A percentile compares a stretch with the other conserved stretches of the same genome.
Evolutionary conservation across 306 rosid species (phyloP).

Genomic region (Prunus persica): DNA sequence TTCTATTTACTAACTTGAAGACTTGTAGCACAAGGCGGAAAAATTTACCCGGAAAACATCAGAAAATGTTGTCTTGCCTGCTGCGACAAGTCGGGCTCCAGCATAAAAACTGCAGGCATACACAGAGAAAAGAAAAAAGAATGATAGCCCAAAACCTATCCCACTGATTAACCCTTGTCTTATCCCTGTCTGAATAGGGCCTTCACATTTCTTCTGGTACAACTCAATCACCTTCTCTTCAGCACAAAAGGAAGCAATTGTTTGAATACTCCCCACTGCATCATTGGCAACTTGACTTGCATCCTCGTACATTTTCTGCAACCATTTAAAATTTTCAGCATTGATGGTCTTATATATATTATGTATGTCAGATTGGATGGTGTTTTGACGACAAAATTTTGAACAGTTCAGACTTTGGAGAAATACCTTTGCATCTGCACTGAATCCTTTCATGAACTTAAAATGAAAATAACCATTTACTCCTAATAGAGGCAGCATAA

Average conservation of each 20-base stretch:
- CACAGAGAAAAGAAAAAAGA: conserved; percentile 43
- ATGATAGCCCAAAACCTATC: conserved; percentile 53
- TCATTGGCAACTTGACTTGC: conserved; percentile 77
- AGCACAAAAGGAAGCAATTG: conserved; percentile 82
- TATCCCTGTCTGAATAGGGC: conserved; percentile 46
- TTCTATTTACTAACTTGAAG: not conserved
- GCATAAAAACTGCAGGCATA: conserved; percentile 53
- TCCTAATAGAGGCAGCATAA: conserved; percentile 52
- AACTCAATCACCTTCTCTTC: conserved; percentile 68
- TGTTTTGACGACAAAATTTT: not conserved
- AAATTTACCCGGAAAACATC: conserved; percentile 52
- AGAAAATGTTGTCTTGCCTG: conserved; percentile 38
- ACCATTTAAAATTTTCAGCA: conserved; percentile 13
- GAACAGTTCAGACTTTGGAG: not conserved
- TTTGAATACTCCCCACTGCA: conserved; percentile 77
- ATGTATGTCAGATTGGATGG: not conserved
- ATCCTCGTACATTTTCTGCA: conserved; percentile 69
- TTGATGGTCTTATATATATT: not conserved
- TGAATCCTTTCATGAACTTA: conserved; percentile 57
- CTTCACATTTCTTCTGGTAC: conserved; percentile 57
- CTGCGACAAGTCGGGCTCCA: conserved; percentile 55
- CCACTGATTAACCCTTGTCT: conserved; percentile 52
- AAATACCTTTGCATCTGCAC: conserved; percentile 63
- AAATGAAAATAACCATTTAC: conserved; percentile 51
- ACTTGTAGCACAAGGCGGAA: not conserved